Evolutionary conservation across 148 eudicot genomes (phyloP).

Genomic region (Diospyros kaki): DNA sequence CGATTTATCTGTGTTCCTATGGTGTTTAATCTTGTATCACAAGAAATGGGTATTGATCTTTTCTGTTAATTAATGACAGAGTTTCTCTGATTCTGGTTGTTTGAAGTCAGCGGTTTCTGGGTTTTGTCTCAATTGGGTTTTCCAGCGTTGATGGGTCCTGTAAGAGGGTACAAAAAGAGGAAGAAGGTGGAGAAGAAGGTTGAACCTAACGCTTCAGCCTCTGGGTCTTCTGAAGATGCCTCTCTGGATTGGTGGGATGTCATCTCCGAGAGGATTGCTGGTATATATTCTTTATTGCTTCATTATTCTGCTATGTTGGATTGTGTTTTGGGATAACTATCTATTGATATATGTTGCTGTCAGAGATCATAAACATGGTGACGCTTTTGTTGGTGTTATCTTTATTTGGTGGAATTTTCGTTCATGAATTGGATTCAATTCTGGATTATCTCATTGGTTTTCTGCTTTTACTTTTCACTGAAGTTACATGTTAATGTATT

Average conservation of each 20-base stretch:
- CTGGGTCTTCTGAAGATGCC: conserved; percentile 55
- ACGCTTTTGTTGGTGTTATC: neutral
- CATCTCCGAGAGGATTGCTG: conserved; percentile 48
- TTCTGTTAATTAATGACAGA: conserved; percentile 9
- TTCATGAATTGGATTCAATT: neutral
- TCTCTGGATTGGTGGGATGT: conserved; percentile 61
- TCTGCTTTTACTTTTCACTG: neutral
- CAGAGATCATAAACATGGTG: neutral
- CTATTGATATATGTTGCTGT: too few species aligned
- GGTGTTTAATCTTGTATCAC: conserved; percentile 1
- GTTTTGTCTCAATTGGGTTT: conserved; percentile 41
- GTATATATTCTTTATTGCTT: conserved; percentile 28
- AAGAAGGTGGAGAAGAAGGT: conserved; percentile 44
- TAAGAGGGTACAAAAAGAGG: conserved; percentile 68
- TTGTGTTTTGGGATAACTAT: neutral
- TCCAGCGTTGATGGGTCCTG: conserved; percentile 49
- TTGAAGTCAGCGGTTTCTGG: conserved; percentile 23
- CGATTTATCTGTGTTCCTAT: conserved; percentile 8
- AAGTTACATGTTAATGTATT: neutral
- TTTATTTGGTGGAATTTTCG: conserved; percentile 5
- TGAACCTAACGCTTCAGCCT: conserved; percentile 24
- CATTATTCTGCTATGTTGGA: conserved; percentile 1
- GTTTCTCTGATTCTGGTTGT: conserved; percentile 15
- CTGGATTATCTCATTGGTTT: neutral
- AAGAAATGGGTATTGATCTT: conserved; percentile 11